A percentile compares a stretch with the other conserved stretches of the same genome.
Evolutionary conservation across 352 stramenopile genomes (phyloP).

Genomic region (Phytophthora hybrid): DNA sequence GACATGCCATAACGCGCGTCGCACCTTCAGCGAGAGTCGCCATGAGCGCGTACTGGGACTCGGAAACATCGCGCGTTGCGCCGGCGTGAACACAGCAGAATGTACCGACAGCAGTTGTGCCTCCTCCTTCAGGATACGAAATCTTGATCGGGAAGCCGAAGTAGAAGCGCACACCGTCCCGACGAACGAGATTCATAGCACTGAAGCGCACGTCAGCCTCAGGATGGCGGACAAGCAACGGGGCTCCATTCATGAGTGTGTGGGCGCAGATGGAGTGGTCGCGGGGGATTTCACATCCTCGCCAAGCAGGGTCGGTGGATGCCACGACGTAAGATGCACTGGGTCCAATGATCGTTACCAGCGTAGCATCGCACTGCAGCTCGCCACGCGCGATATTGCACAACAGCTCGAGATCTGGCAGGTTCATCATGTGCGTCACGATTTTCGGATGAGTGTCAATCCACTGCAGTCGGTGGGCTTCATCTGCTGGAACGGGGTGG

Average conservation of each 20-base stretch:
- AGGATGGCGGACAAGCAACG: conserved; percentile 60
- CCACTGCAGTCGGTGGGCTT: conserved; percentile 45
- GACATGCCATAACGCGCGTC: conserved; percentile 49
- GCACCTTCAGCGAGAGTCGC: conserved; percentile 51
- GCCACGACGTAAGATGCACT: conserved; percentile 53
- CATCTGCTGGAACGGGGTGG: conserved; percentile 50
- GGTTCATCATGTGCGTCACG: conserved; percentile 50
- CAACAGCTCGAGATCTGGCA: conserved; percentile 70
- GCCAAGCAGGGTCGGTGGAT: conserved; percentile 46
- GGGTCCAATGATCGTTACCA: conserved; percentile 62
- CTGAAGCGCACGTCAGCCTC: conserved; percentile 72
- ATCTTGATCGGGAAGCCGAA: conserved; percentile 63
- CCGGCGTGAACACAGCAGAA: conserved; percentile 62
- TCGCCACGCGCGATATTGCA: conserved; percentile 62
- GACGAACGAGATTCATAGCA: conserved; percentile 44
- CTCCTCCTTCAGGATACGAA: conserved; percentile 24
- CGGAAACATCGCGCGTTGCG: conserved; percentile 54
- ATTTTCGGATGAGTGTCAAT: conserved; percentile 47
- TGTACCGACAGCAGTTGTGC: conserved; percentile 51
- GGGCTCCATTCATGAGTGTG: conserved; percentile 59
- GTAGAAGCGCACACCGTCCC: conserved; percentile 64
- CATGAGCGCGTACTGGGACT: conserved; percentile 67
- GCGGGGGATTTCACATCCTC: conserved; percentile 43
- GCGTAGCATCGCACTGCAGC: conserved; percentile 51
- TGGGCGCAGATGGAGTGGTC: conserved; percentile 68